Conservation (phyloP, 345 rosid species). For the Citrus unshiu region DNA sequence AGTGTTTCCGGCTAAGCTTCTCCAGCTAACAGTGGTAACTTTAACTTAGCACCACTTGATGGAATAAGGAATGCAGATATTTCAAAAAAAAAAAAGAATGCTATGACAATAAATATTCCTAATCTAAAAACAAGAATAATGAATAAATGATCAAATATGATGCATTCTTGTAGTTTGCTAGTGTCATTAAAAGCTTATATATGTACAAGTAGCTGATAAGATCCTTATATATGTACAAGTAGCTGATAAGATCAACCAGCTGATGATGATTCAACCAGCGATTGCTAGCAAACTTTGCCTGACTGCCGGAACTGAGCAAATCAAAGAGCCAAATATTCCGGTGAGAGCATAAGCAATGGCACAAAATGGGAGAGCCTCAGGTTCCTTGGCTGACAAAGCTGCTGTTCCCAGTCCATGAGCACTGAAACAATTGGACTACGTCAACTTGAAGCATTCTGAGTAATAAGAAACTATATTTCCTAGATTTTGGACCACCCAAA, state of each 20-base stretch:
- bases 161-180: too few species aligned
- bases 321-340: constrained; percentile 80
- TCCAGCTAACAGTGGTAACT: too few species aligned
- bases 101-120: too few species aligned
- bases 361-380: constrained; percentile 94
- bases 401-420: constrained; percentile 99
- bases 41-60: too few species aligned
- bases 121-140: too few species aligned
- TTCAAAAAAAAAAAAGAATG: too few species aligned
- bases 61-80: too few species aligned
- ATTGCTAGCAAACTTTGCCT: constrained; percentile 80
- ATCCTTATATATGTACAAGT: too few species aligned
- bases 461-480: not conserved
- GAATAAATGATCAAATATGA: too few species aligned
- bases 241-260: not conserved
- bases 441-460: not conserved
- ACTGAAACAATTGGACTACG: constrained; percentile 28
- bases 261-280: constrained; percentile 40
- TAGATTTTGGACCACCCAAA: not conserved
- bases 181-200: too few species aligned
- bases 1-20: too few species aligned
- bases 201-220: not conserved
- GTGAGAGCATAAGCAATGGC: constrained; percentile 95
- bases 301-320: constrained; percentile 82
- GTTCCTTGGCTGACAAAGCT: constrained; percentile 93